Base-by-base conservation (phyloP, 1,139 yeast species). In the Casaregolazyma lundiana region DNA sequence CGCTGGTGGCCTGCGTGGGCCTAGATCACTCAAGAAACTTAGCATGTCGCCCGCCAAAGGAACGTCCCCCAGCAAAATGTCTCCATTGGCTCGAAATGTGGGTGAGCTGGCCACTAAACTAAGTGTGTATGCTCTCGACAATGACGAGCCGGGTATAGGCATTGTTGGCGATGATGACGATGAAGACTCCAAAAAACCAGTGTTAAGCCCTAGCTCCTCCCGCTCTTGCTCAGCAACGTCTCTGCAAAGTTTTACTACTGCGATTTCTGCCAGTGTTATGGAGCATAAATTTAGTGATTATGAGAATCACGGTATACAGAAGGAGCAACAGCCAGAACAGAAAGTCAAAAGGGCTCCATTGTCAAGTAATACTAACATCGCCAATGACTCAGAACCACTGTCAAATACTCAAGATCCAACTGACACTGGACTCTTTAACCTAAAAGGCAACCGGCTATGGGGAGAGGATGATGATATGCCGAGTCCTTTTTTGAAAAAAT, bases 401-500 rank as follows among this genome's bases (percentile, higher is more conserved):
- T 24, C n/a, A n/a, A n/a, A n/a, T n/a, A n/a, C n/a, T n/a, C n/a
- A n/a, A n/a, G n/a, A n/a, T n/a, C n/a, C n/a, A n/a, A n/a, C n/a
- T n/a, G n/a, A n/a, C n/a, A n/a, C n/a, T n/a, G n/a, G n/a, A n/a
- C n/a, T 13, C 4, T 26, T 26, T 26, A 15, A 26, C 13, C 13
- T 26, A 6, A 26, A 26, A 26, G 13, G 32, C 6, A 26, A 42
- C n/a, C 17, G 32, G 22, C 17, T 50, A 17, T 57, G 61, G 62
- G 59, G 54, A 36, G 62, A 59, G 26, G 44, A 49, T 11, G 62
- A 59, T 15, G 62, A 58, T 35, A 56, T 60, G 58, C 64, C 64
- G 6, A 56, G 61, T 22, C 64, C 64, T 16, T 60, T 60, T 43
- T 40, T 60, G 35, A 46, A 53, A 37, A 50, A 61, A 24, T 53